phyloP scores from a whole-genome alignment of 495 filamentous ascomycete genomes.

The Astrocystis sublimbata region DNA sequence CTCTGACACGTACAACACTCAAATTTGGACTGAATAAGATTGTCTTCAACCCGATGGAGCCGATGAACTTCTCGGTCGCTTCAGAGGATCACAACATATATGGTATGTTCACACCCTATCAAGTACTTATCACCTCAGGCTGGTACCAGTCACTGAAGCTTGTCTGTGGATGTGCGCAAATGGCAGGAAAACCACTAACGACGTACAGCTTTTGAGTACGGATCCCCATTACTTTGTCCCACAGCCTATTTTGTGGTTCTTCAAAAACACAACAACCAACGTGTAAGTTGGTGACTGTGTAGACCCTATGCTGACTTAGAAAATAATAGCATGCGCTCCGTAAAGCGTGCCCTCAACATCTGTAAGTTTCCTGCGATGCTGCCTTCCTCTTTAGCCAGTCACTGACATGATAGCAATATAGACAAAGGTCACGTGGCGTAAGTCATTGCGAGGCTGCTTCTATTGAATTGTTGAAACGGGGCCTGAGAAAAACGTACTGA shows the following conservation, averaged over 20 bases:
- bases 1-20: slow-evolving; percentile 75
- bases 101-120: slow-evolving; percentile 22
- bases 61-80: slow-evolving; percentile 85
- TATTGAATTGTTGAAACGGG: not conserved
- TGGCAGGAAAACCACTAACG: not conserved
- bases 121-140: not conserved
- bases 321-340: slow-evolving; percentile 25
- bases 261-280: not conserved
- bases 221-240: not conserved
- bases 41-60: slow-evolving; percentile 94
- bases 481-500: not conserved
- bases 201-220: slow-evolving; percentile 18
- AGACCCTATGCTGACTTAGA: slow-evolving; percentile 1
- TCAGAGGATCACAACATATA: slow-evolving; percentile 63
- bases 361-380: slow-evolving; percentile 8
- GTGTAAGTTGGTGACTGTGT: not conserved
- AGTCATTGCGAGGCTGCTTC: not conserved
- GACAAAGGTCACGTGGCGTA: slow-evolving; percentile 83
- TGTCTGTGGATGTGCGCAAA: not conserved
- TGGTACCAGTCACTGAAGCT: not conserved
- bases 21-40: slow-evolving; percentile 82
- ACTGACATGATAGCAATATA: slow-evolving; percentile 21
- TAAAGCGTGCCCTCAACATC: slow-evolving; percentile 15
- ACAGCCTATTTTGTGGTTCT: not conserved
- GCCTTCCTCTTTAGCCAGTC: not conserved